Evolutionary conservation across 768 basidiomycete genomes (phyloP).

Genomic region (Lactarius deliciosus): DNA sequence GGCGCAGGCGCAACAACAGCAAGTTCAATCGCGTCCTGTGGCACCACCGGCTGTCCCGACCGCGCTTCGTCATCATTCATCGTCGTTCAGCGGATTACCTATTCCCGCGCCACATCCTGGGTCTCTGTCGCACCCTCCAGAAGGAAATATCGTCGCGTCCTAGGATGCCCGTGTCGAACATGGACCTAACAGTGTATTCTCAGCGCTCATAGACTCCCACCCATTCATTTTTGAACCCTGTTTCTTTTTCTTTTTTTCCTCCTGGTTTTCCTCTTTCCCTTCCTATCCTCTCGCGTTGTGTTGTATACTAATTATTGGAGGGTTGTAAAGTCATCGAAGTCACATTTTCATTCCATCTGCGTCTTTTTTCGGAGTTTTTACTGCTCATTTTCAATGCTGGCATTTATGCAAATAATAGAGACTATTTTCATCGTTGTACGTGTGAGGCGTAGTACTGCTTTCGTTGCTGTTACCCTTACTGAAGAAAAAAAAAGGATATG

Average conservation of each 20-base stretch:
- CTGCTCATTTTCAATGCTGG: slow-evolving; percentile 20
- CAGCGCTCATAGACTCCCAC: slow-evolving; percentile 28
- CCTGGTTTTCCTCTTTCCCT: slow-evolving; percentile 17
- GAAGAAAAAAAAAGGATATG: not conserved
- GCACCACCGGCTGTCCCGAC: slow-evolving; percentile 36
- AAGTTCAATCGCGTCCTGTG: slow-evolving; percentile 13
- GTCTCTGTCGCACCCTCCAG: slow-evolving; percentile 18
- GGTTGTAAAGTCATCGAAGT: slow-evolving; percentile 26
- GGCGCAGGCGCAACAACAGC: slow-evolving; percentile 24
- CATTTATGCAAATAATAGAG: slow-evolving; percentile 29
- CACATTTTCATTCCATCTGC: slow-evolving; percentile 9
- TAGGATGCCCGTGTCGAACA: slow-evolving; percentile 3
- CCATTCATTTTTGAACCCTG: slow-evolving; percentile 9
- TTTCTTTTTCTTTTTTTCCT: not conserved
- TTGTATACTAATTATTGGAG: slow-evolving; percentile 28
- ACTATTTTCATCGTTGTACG: slow-evolving; percentile 6
- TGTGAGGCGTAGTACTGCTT: slow-evolving; percentile 4
- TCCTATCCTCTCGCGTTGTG: slow-evolving; percentile 19
- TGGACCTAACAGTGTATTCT: slow-evolving; percentile 23
- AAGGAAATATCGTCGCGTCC: slow-evolving; percentile 19
- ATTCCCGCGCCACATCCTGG: slow-evolving; percentile 11
- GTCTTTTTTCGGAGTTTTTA: slow-evolving; percentile 2
- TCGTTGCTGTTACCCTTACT: not conserved
- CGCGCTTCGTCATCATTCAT: slow-evolving; percentile 38
- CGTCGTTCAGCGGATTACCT: slow-evolving; percentile 33